Base-by-base conservation (phyloP, 768 basidiomycete genomes). In the Rickenella mellea region DNA sequence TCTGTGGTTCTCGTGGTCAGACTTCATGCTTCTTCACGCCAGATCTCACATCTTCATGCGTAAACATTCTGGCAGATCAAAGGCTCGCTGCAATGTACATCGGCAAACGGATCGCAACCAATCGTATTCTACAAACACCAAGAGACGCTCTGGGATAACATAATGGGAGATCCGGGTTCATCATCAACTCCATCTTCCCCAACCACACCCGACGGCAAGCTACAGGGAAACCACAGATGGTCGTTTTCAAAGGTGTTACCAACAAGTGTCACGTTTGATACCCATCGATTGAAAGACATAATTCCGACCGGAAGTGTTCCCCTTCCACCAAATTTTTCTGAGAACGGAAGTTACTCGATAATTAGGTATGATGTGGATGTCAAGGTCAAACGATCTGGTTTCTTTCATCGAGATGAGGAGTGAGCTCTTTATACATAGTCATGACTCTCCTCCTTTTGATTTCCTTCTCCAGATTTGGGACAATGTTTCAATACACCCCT, bases 281-380 rank as follows among this genome's bases (percentile, higher is more conserved):
- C 63, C 22, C 63, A 68, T 22, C 46, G 51, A 19, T 10, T 14
- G 33, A 36, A 67, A 61, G 41, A 60, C 55, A 27, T 60, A 59
- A 33, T 19, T 14, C 19, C 43, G 30, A 17, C 41, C 55, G 29
- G 61, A 57, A 10, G 44, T 42, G 5, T 73, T 69, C 39, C 59
- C 4, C 62, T 76, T 10, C 76, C 77, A 1, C 71, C 74, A 5
- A 70, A 59, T 28, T 78, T 76, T 47, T 68, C 72, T 1, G 76
- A 78, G 53, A 62, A 70, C 21, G 73, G 69, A 1, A 71, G 73
- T 35, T 68, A 70, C 1, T 71, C 65, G 12, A 76, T 75, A 46
- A 63, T 79, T 40, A 75, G 78, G 43, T 80, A 79, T 53, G 67
- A 64, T 49, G 50, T 77, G 5, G 54, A 65, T 11, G 70, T 73